Base-by-base conservation (phyloP, 2,329 filamentous ascomycete species). In the Monosporascus sp. region DNA sequence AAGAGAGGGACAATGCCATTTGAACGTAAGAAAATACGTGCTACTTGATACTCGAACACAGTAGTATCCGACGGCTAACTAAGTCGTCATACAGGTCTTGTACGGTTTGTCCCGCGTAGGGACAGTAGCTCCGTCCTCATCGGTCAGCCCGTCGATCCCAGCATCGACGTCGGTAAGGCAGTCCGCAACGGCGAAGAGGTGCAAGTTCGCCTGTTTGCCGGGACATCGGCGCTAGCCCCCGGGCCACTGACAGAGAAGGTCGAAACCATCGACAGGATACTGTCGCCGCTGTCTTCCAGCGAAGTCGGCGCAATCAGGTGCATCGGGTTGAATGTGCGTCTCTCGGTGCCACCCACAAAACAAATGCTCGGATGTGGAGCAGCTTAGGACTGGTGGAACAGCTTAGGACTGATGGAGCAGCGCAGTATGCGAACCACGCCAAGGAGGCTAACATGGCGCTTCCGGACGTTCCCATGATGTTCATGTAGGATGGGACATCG, bases 231-330 rank as follows among this genome's bases (percentile, higher is more conserved):
- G 2, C 67, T 86, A 46, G 70, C 68, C 24, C 76, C 81, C 1
- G 83, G 83, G 3, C 65, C 70, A 22, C 70, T 71, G 14, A 60
- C 81, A 1, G 76, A 70, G 31, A 69, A 71, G 55, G 67, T 69
- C 3, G 75, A 75, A 62, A 65, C 68, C 38, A 72, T 81, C 56
- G 71, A 70, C 50, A 68, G 72, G 4, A 63, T 84, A 15, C 70
- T 84, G 41, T 81, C 80, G 2, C 79, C 79, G 7, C 58, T 82
- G 22, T 63, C 74, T 1, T 66, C 70, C 51, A 61, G 62, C 20
- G 78, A 82, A 58, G 75, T 80, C 48, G 80, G 80, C 24, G 78
- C 79, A 0, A 81, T 85, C 49, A 73, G 80, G 46, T 83, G 81
- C 60, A 79, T 84, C 55, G 81, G 81, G 0, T 59, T 84, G 55